These are phyloP conservation scores for Clitopilus passeckerianus DNA, from an alignment of 768 basidiomycete genomes.

Conservation along the genomic window DNA sequence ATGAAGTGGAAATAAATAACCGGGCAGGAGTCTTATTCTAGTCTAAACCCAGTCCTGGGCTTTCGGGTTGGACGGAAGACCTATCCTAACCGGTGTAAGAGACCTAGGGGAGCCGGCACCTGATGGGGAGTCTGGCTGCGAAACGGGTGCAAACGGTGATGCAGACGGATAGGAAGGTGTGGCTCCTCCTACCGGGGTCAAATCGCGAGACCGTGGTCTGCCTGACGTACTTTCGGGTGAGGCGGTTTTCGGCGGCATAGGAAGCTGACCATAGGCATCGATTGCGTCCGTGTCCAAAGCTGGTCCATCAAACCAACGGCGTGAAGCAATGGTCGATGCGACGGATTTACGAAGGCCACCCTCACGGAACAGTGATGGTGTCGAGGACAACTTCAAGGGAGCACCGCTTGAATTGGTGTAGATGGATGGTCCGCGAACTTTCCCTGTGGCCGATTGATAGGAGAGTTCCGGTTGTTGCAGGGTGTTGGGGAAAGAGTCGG, in stretches of 20 bases:
- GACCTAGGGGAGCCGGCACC: background rate
- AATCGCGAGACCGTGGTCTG: background rate
- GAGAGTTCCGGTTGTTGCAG: constrained; percentile 7
- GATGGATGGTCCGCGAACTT: constrained; percentile 7
- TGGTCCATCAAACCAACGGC: background rate
- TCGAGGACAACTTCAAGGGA: constrained; percentile 12
- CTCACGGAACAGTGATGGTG: constrained; percentile 10
- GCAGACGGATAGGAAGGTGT: background rate
- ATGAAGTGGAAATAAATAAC: background rate
- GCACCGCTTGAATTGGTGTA: constrained; percentile 8
- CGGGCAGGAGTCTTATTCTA: background rate
- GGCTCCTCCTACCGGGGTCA: background rate
- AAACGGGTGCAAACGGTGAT: background rate
- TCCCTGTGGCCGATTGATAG: background rate
- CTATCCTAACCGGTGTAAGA: background rate
- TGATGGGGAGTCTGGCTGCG: background rate
- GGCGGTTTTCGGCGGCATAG: background rate
- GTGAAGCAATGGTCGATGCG: background rate
- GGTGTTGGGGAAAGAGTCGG: background rate
- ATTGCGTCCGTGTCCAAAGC: background rate
- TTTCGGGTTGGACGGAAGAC: background rate
- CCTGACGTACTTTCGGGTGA: background rate
- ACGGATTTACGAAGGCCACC: background rate
- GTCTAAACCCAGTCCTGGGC: background rate
- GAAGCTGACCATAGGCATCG: background rate